phyloP scores from a whole-genome alignment of 129 eudicot genomes.

The Logfia minima region DNA sequence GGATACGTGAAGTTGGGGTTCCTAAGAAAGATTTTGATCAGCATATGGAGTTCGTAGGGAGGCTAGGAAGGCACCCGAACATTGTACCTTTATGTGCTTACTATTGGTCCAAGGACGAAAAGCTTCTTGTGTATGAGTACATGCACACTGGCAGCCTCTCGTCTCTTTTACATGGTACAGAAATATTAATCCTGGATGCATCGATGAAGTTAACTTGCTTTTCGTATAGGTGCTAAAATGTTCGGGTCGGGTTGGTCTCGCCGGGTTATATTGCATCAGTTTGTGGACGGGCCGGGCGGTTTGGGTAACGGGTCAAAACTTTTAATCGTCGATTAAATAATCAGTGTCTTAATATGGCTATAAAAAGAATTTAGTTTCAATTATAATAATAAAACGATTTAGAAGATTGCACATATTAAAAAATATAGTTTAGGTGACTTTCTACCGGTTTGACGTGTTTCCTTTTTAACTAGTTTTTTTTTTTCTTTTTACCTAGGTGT shows the following conservation, averaged over 20 bases:
- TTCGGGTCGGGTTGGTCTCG: background rate
- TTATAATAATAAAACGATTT: no score
- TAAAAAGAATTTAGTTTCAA: background rate
- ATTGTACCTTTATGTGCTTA: constrained; percentile 73
- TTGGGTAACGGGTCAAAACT: background rate
- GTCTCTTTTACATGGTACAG: constrained; percentile 75
- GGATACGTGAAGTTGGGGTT: constrained; percentile 66
- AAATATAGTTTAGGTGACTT: background rate
- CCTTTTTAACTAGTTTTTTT: no score
- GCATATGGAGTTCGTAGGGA: constrained; percentile 71
- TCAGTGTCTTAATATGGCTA: background rate
- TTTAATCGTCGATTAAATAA: background rate
- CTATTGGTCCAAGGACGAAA: constrained; percentile 89
- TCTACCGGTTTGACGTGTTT: background rate
- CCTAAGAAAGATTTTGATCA: constrained; percentile 82
- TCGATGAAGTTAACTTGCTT: background rate
- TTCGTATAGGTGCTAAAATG: background rate
- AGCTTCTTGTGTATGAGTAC: constrained; percentile 85
- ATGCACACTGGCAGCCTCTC: constrained; percentile 75
- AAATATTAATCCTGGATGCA: background rate
- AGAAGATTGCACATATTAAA: no score
- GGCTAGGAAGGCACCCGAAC: constrained; percentile 63
- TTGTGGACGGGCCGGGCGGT: background rate
- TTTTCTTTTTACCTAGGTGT: no score
- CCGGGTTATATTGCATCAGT: background rate